Base-by-base conservation (phyloP, 2,329 filamentous ascomycete genomes). In the Calonectria multiphialidica region DNA sequence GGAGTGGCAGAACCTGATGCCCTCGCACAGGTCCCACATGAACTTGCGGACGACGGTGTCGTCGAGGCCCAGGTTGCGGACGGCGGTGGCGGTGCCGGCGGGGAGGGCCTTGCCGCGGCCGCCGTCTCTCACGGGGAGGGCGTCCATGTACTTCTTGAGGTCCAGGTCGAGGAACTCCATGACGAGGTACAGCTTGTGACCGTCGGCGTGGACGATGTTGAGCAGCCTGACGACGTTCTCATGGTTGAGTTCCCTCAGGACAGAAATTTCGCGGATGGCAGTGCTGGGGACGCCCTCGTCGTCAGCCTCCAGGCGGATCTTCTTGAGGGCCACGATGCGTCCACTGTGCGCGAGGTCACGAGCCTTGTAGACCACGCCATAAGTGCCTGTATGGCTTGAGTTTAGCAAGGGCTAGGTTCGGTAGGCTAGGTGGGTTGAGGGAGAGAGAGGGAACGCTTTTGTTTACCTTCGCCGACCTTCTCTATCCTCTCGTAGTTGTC, bases 401-500 rank as follows among this genome's bases (percentile, higher is more conserved):
- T 37, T 44, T 65, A 30, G 70, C 63, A 47, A 61, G 50, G 66
- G 65, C 42, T 63, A 53, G 67, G 66, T 66, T 49, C 37, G 63
- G 44, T 13, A 30, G 18, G 15, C 40, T 18, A 33, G 18, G 37
- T 15, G n/a, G 47, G 63, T 45, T 5, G 40, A 21, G 45, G 35
- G 23, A 18, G 40, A 21, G 15, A 45, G 30, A 5, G 49, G 44
- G 28, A 47, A 55, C 49, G n/a, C 45, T 44, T 6, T 30, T 30
- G 21, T 44, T 80, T 87, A 97, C 95, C 95, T 91, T 98, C 95
- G 85, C 95, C 95, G 81, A 98, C 95, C 89, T 98, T 98, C 88
- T 98, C 95, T 81, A 98, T 90, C 87, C 97, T 97, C 86, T 98
- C 94, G 85, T 98, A 98, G 86, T 98, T 97, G 85, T 98, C 95